Percentiles rank a stretch among this genome's conserved stretches.
Evolutionary conservation across 441 rosid species (phyloP).

Genomic region (Euphorbia neoarborescens): DNA sequence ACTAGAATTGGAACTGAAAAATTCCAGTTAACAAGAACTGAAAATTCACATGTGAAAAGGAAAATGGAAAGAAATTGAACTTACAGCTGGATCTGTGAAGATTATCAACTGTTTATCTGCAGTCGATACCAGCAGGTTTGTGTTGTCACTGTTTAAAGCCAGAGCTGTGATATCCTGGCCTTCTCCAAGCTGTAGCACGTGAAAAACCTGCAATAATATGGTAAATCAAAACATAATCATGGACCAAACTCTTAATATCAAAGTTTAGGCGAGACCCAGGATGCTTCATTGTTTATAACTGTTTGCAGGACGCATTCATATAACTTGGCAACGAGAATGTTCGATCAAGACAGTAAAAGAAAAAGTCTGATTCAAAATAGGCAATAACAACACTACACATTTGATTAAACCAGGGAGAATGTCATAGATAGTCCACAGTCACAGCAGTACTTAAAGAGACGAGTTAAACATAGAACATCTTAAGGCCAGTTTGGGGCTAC

Average conservation of each 20-base stretch:
- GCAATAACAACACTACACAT: neutral
- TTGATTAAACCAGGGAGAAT: neutral
- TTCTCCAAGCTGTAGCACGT: slow-evolving; percentile 55
- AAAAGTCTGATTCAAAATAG: neutral
- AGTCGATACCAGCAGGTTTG: slow-evolving; percentile 89
- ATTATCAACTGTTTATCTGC: slow-evolving; percentile 82
- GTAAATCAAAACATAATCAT: slow-evolving; percentile 2
- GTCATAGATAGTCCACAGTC: neutral
- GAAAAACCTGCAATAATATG: slow-evolving; percentile 57
- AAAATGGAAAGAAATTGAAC: slow-evolving; percentile 23
- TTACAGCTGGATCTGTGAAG: slow-evolving; percentile 94
- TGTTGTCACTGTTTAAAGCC: slow-evolving; percentile 70
- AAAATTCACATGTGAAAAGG: neutral
- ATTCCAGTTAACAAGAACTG: neutral
- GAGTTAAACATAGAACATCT: neutral
- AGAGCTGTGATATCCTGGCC: slow-evolving; percentile 85
- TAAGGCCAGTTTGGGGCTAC: too few species aligned
- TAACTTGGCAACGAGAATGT: neutral
- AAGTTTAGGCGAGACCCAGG: neutral
- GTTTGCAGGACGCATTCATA: neutral
- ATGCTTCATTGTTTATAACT: neutral
- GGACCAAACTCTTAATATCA: neutral
- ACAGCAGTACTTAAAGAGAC: neutral
- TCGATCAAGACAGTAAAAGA: neutral
- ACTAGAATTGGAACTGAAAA: neutral